A percentile compares a stretch with the other conserved stretches of the same genome.
Evolutionary conservation across 2,329 filamentous ascomycete species (phyloP).

Genomic region (Colletotrichum theobromicola): DNA sequence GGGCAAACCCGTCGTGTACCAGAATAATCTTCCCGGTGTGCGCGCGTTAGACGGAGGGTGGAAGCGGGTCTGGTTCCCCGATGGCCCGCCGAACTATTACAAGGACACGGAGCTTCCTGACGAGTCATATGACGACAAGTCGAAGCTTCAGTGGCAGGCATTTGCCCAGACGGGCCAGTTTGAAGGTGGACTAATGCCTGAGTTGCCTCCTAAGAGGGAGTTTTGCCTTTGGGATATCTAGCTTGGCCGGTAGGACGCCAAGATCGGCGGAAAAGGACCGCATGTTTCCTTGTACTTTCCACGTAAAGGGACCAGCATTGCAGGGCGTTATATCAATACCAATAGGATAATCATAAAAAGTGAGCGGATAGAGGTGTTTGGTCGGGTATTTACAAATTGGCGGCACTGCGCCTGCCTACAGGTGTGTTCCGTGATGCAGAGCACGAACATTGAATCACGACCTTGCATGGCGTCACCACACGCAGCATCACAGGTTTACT

Average conservation of each 20-base stretch:
- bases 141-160: constrained; percentile 67
- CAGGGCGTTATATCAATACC: constrained; percentile 8
- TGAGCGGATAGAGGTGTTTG: neutral
- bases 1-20: constrained; percentile 66
- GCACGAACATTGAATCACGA: neutral
- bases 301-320: constrained; percentile 9
- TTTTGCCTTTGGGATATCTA: constrained; percentile 78
- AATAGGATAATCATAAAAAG: neutral
- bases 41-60: constrained; percentile 59
- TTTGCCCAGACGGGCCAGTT: constrained; percentile 73
- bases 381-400: neutral
- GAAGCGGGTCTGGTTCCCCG: constrained; percentile 75
- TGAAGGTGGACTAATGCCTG: constrained; percentile 73
- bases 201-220: constrained; percentile 78
- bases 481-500: neutral
- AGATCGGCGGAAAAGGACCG: neutral
- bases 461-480: neutral
- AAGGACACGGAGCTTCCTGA: constrained; percentile 66
- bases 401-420: neutral
- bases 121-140: constrained; percentile 63
- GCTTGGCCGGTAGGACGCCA: constrained; percentile 3
- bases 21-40: constrained; percentile 51
- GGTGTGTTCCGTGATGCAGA: fast-evolving
- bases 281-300: neutral
- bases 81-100: constrained; percentile 69